phyloP scores from a whole-genome alignment of 73 alveolate genomes.

The Halteria grandinella region DNA sequence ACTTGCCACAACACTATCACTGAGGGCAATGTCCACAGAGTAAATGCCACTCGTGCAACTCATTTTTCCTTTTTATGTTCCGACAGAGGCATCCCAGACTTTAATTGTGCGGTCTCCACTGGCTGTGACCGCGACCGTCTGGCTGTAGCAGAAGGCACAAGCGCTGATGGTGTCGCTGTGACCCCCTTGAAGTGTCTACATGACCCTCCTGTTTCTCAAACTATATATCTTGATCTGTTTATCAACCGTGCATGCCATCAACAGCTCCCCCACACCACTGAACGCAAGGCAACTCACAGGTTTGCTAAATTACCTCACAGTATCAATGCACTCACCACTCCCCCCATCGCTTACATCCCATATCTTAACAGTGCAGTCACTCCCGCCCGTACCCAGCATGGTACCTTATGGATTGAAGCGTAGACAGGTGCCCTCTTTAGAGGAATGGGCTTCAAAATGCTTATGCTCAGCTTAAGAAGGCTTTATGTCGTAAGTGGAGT shows the following conservation, averaged over 20 bases:
- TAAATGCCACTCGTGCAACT: conserved; percentile 59
- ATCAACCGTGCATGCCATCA: conserved; percentile 88
- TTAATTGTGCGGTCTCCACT: conserved; percentile 84
- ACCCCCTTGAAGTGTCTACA: conserved; percentile 77
- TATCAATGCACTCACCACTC: conserved; percentile 46
- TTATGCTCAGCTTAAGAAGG: too few relatives aligned
- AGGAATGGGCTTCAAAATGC: too few relatives aligned
- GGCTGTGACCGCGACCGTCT: conserved; percentile 73
- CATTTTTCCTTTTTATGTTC: conserved; percentile 48
- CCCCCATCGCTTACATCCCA: conserved; percentile 73
- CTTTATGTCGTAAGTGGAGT: too few relatives aligned
- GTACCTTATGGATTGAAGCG: conserved; percentile 48
- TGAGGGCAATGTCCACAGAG: conserved; percentile 36
- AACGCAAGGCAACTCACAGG: conserved; percentile 43
- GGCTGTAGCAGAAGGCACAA: conserved; percentile 68
- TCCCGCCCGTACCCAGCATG: conserved; percentile 67
- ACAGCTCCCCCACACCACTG: conserved; percentile 49
- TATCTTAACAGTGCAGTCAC: conserved; percentile 56
- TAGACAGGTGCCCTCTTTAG: too few relatives aligned
- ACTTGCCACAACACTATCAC: conserved; percentile 62
- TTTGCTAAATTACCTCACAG: conserved; percentile 41
- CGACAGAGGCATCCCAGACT: conserved; percentile 84
- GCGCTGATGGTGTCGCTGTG: conserved; percentile 83
- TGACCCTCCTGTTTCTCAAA: conserved; percentile 71
- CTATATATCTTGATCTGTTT: conserved; percentile 81